Percentiles rank a stretch among this genome's conserved stretches.
phyloP scores from a whole-genome alignment of 805 yeast species.

The Hanseniaspora nectarophila region DNA sequence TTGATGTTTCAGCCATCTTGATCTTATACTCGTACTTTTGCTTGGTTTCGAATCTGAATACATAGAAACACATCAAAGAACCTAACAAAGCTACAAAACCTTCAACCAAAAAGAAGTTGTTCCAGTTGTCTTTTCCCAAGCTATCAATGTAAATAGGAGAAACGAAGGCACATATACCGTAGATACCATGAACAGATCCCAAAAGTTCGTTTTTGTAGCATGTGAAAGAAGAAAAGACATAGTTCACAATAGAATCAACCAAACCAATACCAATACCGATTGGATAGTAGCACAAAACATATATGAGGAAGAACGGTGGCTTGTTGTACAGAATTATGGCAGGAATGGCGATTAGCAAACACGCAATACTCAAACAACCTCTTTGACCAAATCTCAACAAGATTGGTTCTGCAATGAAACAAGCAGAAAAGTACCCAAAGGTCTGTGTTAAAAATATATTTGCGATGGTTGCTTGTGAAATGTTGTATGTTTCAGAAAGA shows the following conservation, averaged over 20 bases:
- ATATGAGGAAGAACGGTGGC: slow-evolving; percentile 22
- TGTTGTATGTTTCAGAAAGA: slow-evolving; percentile 22
- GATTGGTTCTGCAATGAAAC: slow-evolving; percentile 24
- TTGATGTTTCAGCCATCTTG: slow-evolving; percentile 18
- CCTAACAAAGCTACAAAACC: slow-evolving; percentile 31
- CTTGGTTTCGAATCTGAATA: slow-evolving; percentile 38
- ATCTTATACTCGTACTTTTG: slow-evolving; percentile 27
- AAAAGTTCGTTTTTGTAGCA: slow-evolving; percentile 45
- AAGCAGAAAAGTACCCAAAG: slow-evolving; percentile 26
- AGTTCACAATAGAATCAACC: slow-evolving; percentile 27
- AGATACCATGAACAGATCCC: slow-evolving; percentile 55
- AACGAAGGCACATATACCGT: slow-evolving; percentile 61
- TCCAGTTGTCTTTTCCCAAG: slow-evolving; percentile 27
- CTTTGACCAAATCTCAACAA: slow-evolving; percentile 23
- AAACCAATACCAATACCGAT: slow-evolving; percentile 29
- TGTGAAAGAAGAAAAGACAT: slow-evolving; percentile 24
- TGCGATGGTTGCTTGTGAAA: slow-evolving; percentile 23
- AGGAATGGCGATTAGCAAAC: slow-evolving; percentile 15
- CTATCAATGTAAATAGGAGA: slow-evolving; percentile 54
- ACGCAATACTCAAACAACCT: slow-evolving; percentile 24
- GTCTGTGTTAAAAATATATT: slow-evolving; percentile 26
- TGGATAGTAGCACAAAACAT: slow-evolving; percentile 24
- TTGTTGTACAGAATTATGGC: slow-evolving; percentile 17
- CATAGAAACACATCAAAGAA: slow-evolving; percentile 25
- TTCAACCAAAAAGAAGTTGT: slow-evolving; percentile 26